Base-by-base conservation (phyloP, 495 filamentous ascomycete genomes). In the Penicillium bialowiezense region DNA sequence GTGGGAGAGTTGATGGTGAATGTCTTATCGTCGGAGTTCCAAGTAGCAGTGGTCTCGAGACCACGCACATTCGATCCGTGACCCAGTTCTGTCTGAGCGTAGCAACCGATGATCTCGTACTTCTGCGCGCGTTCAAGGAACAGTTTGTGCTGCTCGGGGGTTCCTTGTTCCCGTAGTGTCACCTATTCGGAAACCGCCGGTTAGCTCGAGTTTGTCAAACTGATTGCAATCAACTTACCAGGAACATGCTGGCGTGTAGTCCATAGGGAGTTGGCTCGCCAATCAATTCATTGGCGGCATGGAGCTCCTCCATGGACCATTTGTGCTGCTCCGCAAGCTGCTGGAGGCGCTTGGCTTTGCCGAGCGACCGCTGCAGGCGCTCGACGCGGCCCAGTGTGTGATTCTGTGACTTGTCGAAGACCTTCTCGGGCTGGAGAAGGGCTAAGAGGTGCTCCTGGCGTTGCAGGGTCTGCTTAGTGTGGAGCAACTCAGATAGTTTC, bases 11-110 rank as follows among this genome's bases (percentile, higher is more conserved):
- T 78, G 40, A 90, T 77, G 37, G 71, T 80, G 64, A 89, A 89
- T 5, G 81, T 85, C 66, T 86, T 82, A 56, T 85, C 78, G 12
- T 80, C 66, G 3, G 75, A 60, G 58, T 87, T 81, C 81, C 84
- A 89, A 21, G 79, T 87, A 13, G 85, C 86, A 9, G 81, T 86
- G 14, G 86, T 89, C 64, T 89, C 84, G 32, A 89, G 68, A 15
- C 86, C 86, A 50, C 85, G 77, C 12, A 89, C 86, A 54, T 89
- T 89, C 10, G 78, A 85, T 4, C 86, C 86, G 59, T 90, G 86
- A 12, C 86, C 86, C 15, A 90, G 56, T 59, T 90, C 86, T 0
- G 86, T 89, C 63, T 90, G 86, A 2, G 86, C 86, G 60, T 90
- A 90, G 56, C 86, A 89, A 43, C 87, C 87, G 48, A 88, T 81